Evolutionary conservation across 257 asterid species (phyloP).

Genomic region (Petunia axillaris): DNA sequence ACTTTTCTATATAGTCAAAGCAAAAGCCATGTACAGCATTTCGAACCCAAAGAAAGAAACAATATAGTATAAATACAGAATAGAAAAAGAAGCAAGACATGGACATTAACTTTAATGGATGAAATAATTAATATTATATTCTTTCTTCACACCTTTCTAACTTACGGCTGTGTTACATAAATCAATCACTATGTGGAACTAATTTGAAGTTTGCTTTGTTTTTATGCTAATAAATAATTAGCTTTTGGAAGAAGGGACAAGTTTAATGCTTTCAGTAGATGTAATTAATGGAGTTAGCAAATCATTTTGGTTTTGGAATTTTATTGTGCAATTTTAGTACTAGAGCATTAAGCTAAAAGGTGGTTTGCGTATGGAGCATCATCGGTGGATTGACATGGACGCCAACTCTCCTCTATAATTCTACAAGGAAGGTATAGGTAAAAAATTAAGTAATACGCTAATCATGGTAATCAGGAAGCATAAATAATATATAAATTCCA

Average conservation of each 20-base stretch:
- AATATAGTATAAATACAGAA: background rate
- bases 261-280: background rate
- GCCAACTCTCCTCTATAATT: background rate
- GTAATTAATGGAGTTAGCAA: background rate
- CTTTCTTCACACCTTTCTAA: background rate
- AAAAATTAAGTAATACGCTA: too few species aligned
- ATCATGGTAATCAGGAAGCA: too few species aligned
- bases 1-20: background rate
- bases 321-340: background rate
- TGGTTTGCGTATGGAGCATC: constrained; percentile 20
- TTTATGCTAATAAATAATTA: background rate
- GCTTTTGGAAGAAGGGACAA: background rate
- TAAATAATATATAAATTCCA: too few species aligned
- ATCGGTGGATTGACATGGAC: background rate
- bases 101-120: background rate
- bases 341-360: background rate
- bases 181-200: background rate
- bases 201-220: background rate
- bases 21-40: background rate
- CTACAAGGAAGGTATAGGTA: too few species aligned
- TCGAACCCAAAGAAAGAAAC: background rate
- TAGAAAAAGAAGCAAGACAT: background rate
- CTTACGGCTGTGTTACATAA: background rate
- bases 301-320: background rate
- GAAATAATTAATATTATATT: background rate